Percentiles rank a stretch among this genome's conserved stretches.
Evolutionary conservation across 768 basidiomycete species (phyloP).

Genomic region (Hirschioporus abietinus): DNA sequence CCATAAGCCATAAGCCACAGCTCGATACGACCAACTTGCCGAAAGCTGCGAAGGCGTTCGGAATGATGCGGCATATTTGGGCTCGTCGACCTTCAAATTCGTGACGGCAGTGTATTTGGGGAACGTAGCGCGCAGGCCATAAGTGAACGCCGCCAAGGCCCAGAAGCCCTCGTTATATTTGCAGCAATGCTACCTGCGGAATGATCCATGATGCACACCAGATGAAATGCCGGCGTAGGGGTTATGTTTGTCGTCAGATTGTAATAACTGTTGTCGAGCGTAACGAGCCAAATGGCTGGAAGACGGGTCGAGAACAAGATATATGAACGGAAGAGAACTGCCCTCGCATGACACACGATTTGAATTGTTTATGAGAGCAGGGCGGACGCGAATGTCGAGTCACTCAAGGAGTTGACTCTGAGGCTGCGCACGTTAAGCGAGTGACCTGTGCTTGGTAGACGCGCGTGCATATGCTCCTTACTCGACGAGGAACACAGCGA

Average conservation of each 20-base stretch:
- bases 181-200: too few species aligned
- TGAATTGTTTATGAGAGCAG: background rate
- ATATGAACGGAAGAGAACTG: background rate
- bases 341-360: background rate
- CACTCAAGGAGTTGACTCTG: background rate
- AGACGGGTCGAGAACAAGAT: background rate
- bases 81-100: too few species aligned
- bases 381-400: background rate
- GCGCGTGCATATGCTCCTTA: background rate
- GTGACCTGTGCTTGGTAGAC: background rate
- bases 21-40: background rate
- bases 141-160: background rate
- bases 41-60: background rate
- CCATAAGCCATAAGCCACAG: background rate
- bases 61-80: conserved; percentile 1
- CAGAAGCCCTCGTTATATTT: background rate
- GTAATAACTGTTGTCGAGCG: background rate
- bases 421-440: background rate
- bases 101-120: too few species aligned
- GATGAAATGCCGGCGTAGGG: too few species aligned
- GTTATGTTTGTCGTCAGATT: too few species aligned
- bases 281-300: background rate
- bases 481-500: background rate
- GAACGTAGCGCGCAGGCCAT: too few species aligned
- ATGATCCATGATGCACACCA: too few species aligned